These are phyloP conservation scores for Fusarium gaditjirri DNA, from an alignment of 2,329 filamentous ascomycete species.

Conservation along the genomic window DNA sequence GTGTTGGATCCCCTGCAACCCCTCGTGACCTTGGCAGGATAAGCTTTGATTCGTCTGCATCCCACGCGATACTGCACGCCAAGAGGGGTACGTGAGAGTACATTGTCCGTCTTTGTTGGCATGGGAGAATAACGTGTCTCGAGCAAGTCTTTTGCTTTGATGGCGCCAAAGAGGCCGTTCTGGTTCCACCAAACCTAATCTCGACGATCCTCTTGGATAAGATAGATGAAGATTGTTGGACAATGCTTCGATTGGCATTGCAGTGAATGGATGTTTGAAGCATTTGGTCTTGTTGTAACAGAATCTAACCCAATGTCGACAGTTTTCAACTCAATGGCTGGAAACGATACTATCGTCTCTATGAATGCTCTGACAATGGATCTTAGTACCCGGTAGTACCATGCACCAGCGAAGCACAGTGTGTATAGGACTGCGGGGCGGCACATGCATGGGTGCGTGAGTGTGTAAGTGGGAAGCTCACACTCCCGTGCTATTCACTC, in stretches of 20 bases:
- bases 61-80: constrained; percentile 27
- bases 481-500: constrained; percentile 14
- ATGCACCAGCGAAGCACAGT: constrained; percentile 14
- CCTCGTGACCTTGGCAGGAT: constrained; percentile 33
- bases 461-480: constrained; percentile 22
- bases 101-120: neutral
- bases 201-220: constrained; percentile 38
- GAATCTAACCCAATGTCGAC: fast-evolving
- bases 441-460: constrained; percentile 9
- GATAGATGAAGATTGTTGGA: constrained; percentile 1
- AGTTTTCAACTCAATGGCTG: neutral
- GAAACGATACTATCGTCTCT: neutral
- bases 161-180: constrained; percentile 10
- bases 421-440: constrained; percentile 17
- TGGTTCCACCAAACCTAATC: constrained; percentile 46
- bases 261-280: neutral
- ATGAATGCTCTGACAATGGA: neutral
- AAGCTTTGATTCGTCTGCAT: constrained; percentile 31
- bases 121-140: constrained; percentile 4
- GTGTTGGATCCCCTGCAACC: constrained; percentile 16
- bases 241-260: neutral
- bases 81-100: constrained; percentile 31
- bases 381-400: constrained; percentile 11
- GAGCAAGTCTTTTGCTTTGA: constrained; percentile 9
- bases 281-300: neutral